phyloP scores from a whole-genome alignment of 345 rosid species.

The Lenwebbia sp. region DNA sequence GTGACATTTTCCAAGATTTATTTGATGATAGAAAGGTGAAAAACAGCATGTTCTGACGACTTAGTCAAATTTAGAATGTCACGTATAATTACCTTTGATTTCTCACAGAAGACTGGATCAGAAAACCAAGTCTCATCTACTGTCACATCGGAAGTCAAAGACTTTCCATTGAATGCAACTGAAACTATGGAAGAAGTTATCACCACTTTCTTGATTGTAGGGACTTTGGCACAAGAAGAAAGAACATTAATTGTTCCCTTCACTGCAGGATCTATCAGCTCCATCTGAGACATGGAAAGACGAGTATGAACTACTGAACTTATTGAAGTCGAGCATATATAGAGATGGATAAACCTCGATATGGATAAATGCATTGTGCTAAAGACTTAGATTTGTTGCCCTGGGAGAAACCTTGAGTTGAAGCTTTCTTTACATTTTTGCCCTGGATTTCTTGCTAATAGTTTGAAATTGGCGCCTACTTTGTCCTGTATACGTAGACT shows the following conservation, averaged over 20 bases:
- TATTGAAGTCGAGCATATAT: background rate
- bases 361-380: background rate
- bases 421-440: background rate
- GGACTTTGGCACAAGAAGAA: constrained; percentile 15
- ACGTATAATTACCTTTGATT: background rate
- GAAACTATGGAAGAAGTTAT: constrained; percentile 22
- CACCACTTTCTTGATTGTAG: constrained; percentile 22
- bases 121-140: constrained; percentile 21
- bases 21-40: background rate
- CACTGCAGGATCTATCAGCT: constrained; percentile 25
- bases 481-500: background rate
- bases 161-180: constrained; percentile 1
- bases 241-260: constrained; percentile 26
- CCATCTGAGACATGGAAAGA: constrained; percentile 5
- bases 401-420: background rate
- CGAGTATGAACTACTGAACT: background rate
- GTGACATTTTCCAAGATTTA: background rate
- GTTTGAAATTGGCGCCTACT: background rate
- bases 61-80: background rate
- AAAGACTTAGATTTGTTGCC: background rate
- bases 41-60: background rate
- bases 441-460: background rate
- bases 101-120: constrained; percentile 3
- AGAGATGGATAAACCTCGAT: background rate
- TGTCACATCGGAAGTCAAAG: constrained; percentile 1